These are phyloP conservation scores for Malus hybrid DNA, from an alignment of 331 rosid genomes.

Conservation along the genomic window DNA sequence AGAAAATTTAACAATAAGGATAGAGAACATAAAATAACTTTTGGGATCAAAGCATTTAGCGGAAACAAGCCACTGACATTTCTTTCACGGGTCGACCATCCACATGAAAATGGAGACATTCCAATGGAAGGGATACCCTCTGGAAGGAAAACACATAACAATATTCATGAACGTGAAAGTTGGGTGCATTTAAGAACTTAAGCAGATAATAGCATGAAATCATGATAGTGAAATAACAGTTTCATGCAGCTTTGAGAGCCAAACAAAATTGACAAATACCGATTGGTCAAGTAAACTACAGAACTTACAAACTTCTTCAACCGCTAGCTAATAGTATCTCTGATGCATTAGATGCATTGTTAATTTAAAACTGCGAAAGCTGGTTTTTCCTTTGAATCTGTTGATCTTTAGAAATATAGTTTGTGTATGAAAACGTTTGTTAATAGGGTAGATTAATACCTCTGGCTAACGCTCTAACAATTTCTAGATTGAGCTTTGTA, in stretches of 20 bases:
- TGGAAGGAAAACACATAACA: constrained; percentile 28
- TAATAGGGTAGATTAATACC: constrained; percentile 33
- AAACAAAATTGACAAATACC: not conserved
- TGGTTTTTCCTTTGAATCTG: not conserved
- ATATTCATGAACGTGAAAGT: constrained; percentile 2
- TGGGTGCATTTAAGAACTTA: not conserved
- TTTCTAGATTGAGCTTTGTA: constrained; percentile 80
- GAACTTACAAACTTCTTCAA: not conserved
- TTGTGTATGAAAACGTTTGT: not conserved
- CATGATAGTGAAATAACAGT: not conserved
- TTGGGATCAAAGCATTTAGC: constrained; percentile 8
- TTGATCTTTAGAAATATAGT: not conserved
- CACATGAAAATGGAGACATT: constrained; percentile 90
- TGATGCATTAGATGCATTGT: not conserved
- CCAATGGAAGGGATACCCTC: constrained; percentile 94
- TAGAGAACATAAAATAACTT: not conserved
- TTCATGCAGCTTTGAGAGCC: constrained; percentile 1
- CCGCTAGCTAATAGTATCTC: not conserved
- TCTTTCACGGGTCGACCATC: constrained; percentile 75
- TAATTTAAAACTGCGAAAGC: not conserved
- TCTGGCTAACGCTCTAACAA: constrained; percentile 92
- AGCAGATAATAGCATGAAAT: constrained; percentile 9
- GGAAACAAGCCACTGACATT: constrained; percentile 39
- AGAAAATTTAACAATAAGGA: not conserved
- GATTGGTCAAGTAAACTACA: not conserved